Percentiles rank a stretch among this genome's conserved stretches.
Evolutionary conservation across 257 asterid species (phyloP).

Genomic region (Cruciata laevipes): DNA sequence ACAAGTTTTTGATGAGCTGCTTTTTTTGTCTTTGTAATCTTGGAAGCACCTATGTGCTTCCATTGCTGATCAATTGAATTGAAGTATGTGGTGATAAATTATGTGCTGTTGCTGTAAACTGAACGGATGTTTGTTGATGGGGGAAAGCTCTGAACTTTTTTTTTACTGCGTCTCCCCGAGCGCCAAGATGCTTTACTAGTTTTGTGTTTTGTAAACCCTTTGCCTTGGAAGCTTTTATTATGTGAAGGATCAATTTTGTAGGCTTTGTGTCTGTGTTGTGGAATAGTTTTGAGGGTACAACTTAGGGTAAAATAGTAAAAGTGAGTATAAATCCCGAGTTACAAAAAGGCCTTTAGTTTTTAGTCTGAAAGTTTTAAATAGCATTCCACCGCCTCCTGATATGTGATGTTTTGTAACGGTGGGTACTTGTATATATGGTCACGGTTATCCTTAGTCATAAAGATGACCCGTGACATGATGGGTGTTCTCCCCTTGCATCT

Average conservation of each 20-base stretch:
- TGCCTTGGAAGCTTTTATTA: constrained; percentile 1
- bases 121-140: constrained; percentile 36
- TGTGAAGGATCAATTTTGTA: not conserved
- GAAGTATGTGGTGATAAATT: not conserved
- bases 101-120: constrained; percentile 4
- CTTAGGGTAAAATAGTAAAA: not conserved
- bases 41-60: constrained; percentile 2
- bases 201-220: constrained; percentile 27
- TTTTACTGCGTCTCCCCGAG: constrained; percentile 38
- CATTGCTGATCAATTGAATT: constrained; percentile 1
- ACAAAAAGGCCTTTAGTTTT: constrained; percentile 28
- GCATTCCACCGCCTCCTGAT: constrained; percentile 51
- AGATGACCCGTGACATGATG: constrained; percentile 2
- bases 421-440: constrained; percentile 43
- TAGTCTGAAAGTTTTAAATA: constrained; percentile 37
- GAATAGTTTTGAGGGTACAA: not conserved
- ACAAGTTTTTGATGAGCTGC: not conserved
- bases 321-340: constrained; percentile 21
- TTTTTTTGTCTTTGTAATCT: constrained; percentile 2
- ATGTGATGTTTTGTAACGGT: constrained; percentile 85
- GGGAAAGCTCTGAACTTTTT: constrained; percentile 38
- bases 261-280: not conserved
- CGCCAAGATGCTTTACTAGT: constrained; percentile 36
- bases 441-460: not conserved
- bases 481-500: constrained; percentile 80